Conservation (phyloP, 164 flowering plant species). For the Stephania cephalantha region DNA sequence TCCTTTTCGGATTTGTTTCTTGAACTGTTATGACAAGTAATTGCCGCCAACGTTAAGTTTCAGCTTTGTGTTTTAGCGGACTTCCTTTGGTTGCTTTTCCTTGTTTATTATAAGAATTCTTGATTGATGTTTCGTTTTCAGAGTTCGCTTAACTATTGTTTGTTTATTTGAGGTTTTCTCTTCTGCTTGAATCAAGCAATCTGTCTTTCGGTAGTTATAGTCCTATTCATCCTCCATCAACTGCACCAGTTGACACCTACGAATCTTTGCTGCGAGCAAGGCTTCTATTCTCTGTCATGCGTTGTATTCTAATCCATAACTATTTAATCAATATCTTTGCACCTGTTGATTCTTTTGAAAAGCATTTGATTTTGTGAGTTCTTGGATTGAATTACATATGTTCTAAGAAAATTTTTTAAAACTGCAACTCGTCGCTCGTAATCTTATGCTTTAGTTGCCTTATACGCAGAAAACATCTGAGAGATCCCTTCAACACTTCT, state of each 20-base stretch:
- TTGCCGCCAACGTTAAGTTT: neutral
- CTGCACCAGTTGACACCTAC: too few relatives aligned
- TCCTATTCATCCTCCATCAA: too few relatives aligned
- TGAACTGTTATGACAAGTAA: neutral
- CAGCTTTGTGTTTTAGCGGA: neutral
- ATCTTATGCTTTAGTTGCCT: neutral
- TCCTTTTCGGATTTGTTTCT: neutral
- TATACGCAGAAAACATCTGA: slow-evolving; percentile 71
- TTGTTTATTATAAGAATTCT: neutral
- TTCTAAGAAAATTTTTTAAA: too few relatives aligned
- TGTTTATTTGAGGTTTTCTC: neutral
- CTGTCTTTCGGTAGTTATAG: too few relatives aligned
- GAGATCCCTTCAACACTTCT: slow-evolving; percentile 44
- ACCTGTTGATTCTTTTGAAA: neutral
- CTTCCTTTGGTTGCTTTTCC: neutral
- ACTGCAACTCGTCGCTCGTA: too few relatives aligned
- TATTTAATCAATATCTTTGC: neutral
- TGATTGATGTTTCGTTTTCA: neutral
- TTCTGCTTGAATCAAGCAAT: neutral
- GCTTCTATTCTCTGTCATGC: too few relatives aligned
- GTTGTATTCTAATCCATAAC: too few relatives aligned
- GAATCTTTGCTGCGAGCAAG: too few relatives aligned
- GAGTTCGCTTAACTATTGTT: too few relatives aligned
- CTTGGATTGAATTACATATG: neutral
- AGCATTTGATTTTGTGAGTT: neutral